Conservation (phyloP, 768 basidiomycete species). For the Thelephora aurantiotincta region DNA sequence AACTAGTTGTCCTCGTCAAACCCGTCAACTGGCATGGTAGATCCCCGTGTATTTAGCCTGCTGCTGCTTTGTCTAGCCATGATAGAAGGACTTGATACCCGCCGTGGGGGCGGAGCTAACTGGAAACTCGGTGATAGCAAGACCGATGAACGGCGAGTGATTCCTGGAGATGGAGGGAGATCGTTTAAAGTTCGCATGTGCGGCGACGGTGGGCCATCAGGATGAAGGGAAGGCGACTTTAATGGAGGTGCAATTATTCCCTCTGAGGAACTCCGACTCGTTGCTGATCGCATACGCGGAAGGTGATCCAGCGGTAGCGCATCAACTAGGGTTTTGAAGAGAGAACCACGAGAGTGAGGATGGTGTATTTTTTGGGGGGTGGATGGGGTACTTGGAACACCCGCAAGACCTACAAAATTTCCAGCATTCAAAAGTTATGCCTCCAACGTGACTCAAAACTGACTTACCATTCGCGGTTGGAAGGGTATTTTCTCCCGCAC, state of each 20-base stretch:
- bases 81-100: slow-evolving; percentile 7
- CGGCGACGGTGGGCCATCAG: slow-evolving; percentile 8
- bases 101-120: slow-evolving; percentile 10
- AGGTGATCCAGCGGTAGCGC: slow-evolving; percentile 23
- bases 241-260: slow-evolving; percentile 61
- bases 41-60: no score
- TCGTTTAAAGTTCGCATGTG: slow-evolving; percentile 5
- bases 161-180: slow-evolving; percentile 7
- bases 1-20: no score
- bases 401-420: slow-evolving; percentile 3
- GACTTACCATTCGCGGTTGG: slow-evolving; percentile 48
- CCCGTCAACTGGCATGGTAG: no score
- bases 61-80: no score
- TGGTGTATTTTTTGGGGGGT: slow-evolving; percentile 15
- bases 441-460: neutral
- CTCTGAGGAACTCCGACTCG: slow-evolving; percentile 36
- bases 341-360: slow-evolving; percentile 34
- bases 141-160: slow-evolving; percentile 6
- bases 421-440: neutral
- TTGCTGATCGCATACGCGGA: slow-evolving; percentile 29
- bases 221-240: slow-evolving; percentile 16
- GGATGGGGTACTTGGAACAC: slow-evolving; percentile 13
- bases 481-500: slow-evolving; percentile 92
- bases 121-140: slow-evolving; percentile 11
- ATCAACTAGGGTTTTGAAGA: slow-evolving; percentile 54